Evolutionary conservation across 805 yeast genomes (phyloP), one percentile per base, ranked within the genome.

Genomic region (Starmerella roubikii): DNA sequence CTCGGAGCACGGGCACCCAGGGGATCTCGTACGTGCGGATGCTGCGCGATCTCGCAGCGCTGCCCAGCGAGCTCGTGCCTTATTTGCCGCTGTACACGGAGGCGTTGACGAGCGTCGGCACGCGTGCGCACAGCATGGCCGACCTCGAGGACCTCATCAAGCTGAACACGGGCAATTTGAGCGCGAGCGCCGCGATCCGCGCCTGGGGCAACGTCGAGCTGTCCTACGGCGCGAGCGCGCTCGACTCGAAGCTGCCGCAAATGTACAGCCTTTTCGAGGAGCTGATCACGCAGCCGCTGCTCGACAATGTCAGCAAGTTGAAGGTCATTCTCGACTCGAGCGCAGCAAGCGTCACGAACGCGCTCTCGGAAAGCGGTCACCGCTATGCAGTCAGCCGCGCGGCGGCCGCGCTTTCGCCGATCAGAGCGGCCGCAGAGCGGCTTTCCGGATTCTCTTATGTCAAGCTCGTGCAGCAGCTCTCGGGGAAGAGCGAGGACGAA

Each of bases 361-460:
- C 71, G 6, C 74, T 91, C 37, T 86, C 94, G 9, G 91, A 86
- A 41, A 66, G 79, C 40, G 98, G 98, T 0, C 96, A 91, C 54
- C 63, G 77, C 1, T 86, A 71, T 59, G 94, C 97, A 2, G 69
- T 74, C 48, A 65, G 74, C 4, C 71, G 64, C 50, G 76, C 93
- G 2, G 65, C 72, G 19, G 69, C 94, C 0, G 67, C 71, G 22
- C 58, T 84, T 3, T 74, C 84, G 2, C 61, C 70, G 1, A 66
- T 74, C 16, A 73, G 72, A 38, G 66, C 74, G 4, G 65, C 85
- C 16, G 65, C 66, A 38, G 93, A 88, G 51, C 52, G 62, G 9
- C 57, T 85, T 13, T 60, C 68, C 26, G 97, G 97, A n/a, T 64
- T 91, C 37, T 71, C 71, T 32, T 94, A 86, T 52, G 69, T 86